phyloP scores from a whole-genome alignment of 768 basidiomycete species.

The Phaeolepiota aurea region DNA sequence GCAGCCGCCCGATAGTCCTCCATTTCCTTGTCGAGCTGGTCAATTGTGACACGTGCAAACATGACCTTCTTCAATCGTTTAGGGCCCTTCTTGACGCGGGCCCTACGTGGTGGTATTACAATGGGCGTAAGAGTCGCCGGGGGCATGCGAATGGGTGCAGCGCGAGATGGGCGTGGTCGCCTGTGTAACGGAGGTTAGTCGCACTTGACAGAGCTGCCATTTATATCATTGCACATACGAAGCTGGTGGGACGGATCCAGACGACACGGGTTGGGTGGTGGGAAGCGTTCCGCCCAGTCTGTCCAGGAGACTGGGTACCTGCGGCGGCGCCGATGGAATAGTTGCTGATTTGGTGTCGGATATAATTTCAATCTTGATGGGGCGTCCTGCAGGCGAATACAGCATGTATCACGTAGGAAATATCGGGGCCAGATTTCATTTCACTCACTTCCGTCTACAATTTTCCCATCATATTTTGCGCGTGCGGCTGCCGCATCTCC shows the following conservation, averaged over 20 bases:
- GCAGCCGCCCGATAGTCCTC: slow-evolving; percentile 61
- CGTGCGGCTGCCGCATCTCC: slow-evolving; percentile 58
- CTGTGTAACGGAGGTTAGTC: slow-evolving; percentile 6
- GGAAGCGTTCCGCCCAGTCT: slow-evolving; percentile 16
- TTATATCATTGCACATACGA: too few species aligned
- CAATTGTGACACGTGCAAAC: slow-evolving; percentile 26
- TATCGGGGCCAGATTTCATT: not conserved
- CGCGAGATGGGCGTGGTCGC: slow-evolving; percentile 2
- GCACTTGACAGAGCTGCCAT: slow-evolving; percentile 6
- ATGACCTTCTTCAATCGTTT: slow-evolving; percentile 57
- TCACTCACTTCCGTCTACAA: slow-evolving; percentile 47
- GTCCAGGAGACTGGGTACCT: slow-evolving; percentile 17
- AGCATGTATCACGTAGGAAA: not conserved
- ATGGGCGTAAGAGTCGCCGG: not conserved
- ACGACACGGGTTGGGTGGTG: too few species aligned
- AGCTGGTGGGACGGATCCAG: too few species aligned
- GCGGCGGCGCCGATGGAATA: slow-evolving; percentile 13
- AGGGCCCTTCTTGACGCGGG: slow-evolving; percentile 64
- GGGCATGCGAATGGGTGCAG: too few species aligned
- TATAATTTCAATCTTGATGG: slow-evolving; percentile 59
- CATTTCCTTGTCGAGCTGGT: slow-evolving; percentile 73
- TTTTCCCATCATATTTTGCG: slow-evolving; percentile 66
- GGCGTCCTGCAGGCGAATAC: slow-evolving; percentile 37
- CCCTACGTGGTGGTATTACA: slow-evolving; percentile 24
- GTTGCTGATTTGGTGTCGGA: slow-evolving; percentile 28